Conservation (phyloP, 2,329 filamentous ascomycete species). For the Verticillium longisporum region DNA sequence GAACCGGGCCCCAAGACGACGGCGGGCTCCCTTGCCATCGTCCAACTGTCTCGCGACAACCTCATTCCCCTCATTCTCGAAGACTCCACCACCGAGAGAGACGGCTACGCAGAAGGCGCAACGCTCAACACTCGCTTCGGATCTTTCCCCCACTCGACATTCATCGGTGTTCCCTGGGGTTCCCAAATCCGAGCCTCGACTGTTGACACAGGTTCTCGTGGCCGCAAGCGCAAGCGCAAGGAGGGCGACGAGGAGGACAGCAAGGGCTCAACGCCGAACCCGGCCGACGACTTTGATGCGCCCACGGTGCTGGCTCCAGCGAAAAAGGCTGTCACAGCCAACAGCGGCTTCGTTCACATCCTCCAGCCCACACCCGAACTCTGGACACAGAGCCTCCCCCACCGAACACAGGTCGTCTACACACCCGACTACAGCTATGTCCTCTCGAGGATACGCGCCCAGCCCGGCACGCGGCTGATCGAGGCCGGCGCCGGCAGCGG, state of each 20-base stretch:
- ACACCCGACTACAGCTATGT: conserved; percentile 84
- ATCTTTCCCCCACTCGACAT: conserved; percentile 75
- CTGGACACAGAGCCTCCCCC: conserved; percentile 74
- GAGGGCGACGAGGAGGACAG: conserved; percentile 37
- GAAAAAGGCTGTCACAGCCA: conserved; percentile 46
- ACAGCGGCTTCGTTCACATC: conserved; percentile 70
- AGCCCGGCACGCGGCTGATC: conserved; percentile 67
- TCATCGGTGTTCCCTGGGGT: conserved; percentile 79
- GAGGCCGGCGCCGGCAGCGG: conserved; percentile 79
- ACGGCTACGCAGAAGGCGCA: conserved; percentile 69
- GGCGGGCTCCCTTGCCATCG: conserved; percentile 65
- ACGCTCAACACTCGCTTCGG: conserved; percentile 91
- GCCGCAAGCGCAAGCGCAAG: conserved; percentile 57
- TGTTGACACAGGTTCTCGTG: conserved; percentile 86
- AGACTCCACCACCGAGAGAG: conserved; percentile 47
- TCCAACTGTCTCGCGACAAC: conserved; percentile 84
- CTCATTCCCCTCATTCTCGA: conserved; percentile 69
- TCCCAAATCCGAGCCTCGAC: conserved; percentile 84
- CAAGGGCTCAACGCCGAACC: conserved; percentile 9
- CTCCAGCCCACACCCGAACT: conserved; percentile 74
- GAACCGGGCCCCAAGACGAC: conserved; percentile 57
- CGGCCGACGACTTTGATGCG: conserved; percentile 25
- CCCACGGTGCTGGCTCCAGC: conserved; percentile 20
- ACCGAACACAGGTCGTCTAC: conserved; percentile 81
- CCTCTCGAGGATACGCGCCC: conserved; percentile 65